Percentiles rank a stretch among this genome's conserved stretches.
phyloP scores from a whole-genome alignment of 2,329 filamentous ascomycete genomes.

The Sporothrix variecibatus region DNA sequence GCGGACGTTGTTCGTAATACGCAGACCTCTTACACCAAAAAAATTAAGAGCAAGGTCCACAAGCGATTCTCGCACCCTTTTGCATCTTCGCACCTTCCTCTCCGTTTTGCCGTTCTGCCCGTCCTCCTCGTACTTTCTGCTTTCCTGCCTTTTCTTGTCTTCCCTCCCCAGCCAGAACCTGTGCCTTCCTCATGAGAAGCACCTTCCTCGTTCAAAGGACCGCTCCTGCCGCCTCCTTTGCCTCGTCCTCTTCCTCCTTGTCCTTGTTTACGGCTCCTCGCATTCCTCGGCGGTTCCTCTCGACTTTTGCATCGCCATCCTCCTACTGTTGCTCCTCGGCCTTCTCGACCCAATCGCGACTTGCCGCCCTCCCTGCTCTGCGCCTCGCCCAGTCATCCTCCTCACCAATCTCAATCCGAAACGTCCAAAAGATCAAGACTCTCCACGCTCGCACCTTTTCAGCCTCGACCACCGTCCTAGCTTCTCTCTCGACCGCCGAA shows the following conservation, averaged over 20 bases:
- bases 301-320: background rate
- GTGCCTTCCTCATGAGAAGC: conserved; percentile 19
- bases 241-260: background rate
- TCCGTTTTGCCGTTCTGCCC: background rate
- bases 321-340: background rate
- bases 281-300: conserved; percentile 10
- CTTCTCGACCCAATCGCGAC: background rate
- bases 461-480: background rate
- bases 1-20: conserved; percentile 2
- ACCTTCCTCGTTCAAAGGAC: conserved; percentile 24
- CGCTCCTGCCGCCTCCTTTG: conserved; percentile 26
- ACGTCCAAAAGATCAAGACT: conserved; percentile 4
- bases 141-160: background rate
- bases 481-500: background rate
- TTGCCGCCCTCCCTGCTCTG: background rate
- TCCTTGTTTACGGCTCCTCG: background rate
- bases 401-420: background rate
- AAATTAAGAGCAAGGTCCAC: background rate
- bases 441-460: background rate
- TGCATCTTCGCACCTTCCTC: conserved; percentile 16
- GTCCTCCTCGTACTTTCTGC: background rate
- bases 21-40: background rate
- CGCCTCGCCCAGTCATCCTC: background rate
- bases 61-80: conserved; percentile 9
- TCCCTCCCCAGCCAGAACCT: background rate